Base-by-base conservation (phyloP, 2,329 filamentous ascomycete genomes). In the Colletotrichum lindemuthianum region DNA sequence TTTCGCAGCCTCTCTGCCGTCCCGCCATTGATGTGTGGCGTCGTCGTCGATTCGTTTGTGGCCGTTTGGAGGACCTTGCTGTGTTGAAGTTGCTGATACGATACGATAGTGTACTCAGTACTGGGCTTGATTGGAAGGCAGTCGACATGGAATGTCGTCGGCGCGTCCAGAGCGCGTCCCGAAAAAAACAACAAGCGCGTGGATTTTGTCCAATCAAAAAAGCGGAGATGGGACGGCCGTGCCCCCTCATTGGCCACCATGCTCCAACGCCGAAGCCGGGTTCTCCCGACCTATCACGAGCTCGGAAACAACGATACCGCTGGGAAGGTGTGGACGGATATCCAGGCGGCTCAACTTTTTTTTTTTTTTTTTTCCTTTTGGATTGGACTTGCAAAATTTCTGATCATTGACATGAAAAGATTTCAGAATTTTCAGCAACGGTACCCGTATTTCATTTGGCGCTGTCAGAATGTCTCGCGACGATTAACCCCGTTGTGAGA, bases 151-250 rank as follows among this genome's bases (percentile, higher is more conserved):
- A 56, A 65, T 65, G 58, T 61, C 60, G 63, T 65, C 32, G 58
- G 63, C 58, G 63, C 63, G 58, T 57, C 40, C 51, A 4, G 24
- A 43, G 57, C 59, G 59, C 63, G 63, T 63, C 52, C 39, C 40
- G 60, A 47, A 53, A 65, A 65, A 51, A 57, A 65, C 41, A 65
- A 65, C 63, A 65, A 63, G 63, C 63, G 63, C 63, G 63, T 49
- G 10, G 8, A 11, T 43, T 6, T 44, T 6, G 10, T 11, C 63
- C 63, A 65, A 65, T 65, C 63, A 65, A 15, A 57, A 7, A 1
- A 13, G 8, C 9, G 11, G 40, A 5, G 11, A 34, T 40, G 36
- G 32, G 13, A 15, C 16, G 12, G 4, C 12, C n/a, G 11, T 15
- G 32, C 32, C 33, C 33, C n/a, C 9, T 41, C 12, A 65, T 57